phyloP scores from a whole-genome alignment of 495 filamentous ascomycete genomes.

The Xylaria nigripes region DNA sequence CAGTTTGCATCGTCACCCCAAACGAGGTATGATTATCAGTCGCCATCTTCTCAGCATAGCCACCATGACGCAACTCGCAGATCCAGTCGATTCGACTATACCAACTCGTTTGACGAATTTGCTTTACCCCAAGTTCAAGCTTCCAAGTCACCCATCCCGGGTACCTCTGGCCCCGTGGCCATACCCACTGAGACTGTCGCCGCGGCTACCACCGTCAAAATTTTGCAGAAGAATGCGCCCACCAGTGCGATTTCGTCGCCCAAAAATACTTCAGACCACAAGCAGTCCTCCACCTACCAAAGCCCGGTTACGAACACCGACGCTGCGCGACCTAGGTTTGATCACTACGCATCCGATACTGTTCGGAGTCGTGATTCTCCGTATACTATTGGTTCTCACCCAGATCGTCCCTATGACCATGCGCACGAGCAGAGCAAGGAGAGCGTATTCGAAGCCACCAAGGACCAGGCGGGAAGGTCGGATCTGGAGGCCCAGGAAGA shows the following conservation, averaged over 20 bases:
- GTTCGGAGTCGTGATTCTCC: slow-evolving; percentile 8
- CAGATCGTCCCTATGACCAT: slow-evolving; percentile 3
- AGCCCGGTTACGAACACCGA: slow-evolving; percentile 35
- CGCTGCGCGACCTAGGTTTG: slow-evolving; percentile 36
- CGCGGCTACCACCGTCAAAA: slow-evolving; percentile 26
- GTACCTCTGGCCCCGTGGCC: slow-evolving; percentile 19
- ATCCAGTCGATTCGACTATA: slow-evolving; percentile 20
- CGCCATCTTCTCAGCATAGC: slow-evolving; percentile 34
- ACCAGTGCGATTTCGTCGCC: slow-evolving; percentile 23
- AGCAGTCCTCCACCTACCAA: slow-evolving; percentile 31
- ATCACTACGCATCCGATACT: slow-evolving; percentile 19
- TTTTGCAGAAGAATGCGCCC: slow-evolving; percentile 30
- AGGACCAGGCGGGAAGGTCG: slow-evolving; percentile 57
- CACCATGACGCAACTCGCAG: slow-evolving; percentile 23
- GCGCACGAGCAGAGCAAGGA: slow-evolving; percentile 41
- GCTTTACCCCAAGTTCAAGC: slow-evolving; percentile 26
- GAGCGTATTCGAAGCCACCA: slow-evolving; percentile 64
- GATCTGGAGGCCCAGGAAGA: slow-evolving; percentile 62
- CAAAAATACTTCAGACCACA: slow-evolving; percentile 29
- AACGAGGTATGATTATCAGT: slow-evolving; percentile 29
- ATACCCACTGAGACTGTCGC: slow-evolving; percentile 21
- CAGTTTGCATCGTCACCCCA: slow-evolving; percentile 26
- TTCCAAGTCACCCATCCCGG: slow-evolving; percentile 37
- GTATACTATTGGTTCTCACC: slow-evolving; percentile 2
- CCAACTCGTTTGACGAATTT: slow-evolving; percentile 28